Conservation (phyloP, 2,329 filamentous ascomycete species). For the Aspergillus sp. region DNA sequence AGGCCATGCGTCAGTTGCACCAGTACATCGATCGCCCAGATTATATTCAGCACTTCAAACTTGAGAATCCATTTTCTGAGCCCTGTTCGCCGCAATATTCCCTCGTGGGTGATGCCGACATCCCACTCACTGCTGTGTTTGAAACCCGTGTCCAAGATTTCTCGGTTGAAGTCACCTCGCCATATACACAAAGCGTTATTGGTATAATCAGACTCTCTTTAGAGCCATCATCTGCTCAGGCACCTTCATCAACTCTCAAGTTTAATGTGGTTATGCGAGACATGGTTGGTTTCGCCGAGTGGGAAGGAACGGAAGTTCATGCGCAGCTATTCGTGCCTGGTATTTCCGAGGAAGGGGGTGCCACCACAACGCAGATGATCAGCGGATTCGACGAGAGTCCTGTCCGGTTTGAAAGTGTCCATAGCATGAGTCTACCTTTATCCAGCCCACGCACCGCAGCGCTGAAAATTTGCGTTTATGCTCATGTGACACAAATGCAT, state of each 20-base stretch:
- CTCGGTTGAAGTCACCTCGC: slow-evolving; percentile 81
- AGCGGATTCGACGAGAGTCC: slow-evolving; percentile 88
- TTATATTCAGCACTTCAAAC: slow-evolving; percentile 85
- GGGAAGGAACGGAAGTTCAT: slow-evolving; percentile 92
- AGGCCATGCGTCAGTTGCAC: slow-evolving; percentile 93
- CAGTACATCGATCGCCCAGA: slow-evolving; percentile 95
- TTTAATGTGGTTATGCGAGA: slow-evolving; percentile 99
- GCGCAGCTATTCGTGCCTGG: slow-evolving; percentile 95
- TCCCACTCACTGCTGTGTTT: slow-evolving; percentile 88
- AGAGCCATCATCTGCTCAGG: slow-evolving; percentile 88
- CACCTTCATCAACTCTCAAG: slow-evolving; percentile 86
- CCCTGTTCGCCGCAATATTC: slow-evolving; percentile 88
- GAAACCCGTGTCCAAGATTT: slow-evolving; percentile 94
- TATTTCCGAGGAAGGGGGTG: slow-evolving; percentile 81
- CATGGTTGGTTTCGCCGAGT: slow-evolving; percentile 87
- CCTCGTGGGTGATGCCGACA: slow-evolving; percentile 85
- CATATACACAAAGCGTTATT: slow-evolving; percentile 84
- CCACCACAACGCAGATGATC: slow-evolving; percentile 93
- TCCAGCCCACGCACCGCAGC: slow-evolving; percentile 69
- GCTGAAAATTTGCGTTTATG: slow-evolving; percentile 84
- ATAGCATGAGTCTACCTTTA: slow-evolving; percentile 92
- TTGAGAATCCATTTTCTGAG: slow-evolving; percentile 91
- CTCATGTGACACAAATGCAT: slow-evolving; percentile 86
- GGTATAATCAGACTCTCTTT: slow-evolving; percentile 87
- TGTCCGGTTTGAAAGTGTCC: slow-evolving; percentile 92